Conservation (phyloP, 306 rosid genomes). For the Fragaria nilgerrensis region DNA sequence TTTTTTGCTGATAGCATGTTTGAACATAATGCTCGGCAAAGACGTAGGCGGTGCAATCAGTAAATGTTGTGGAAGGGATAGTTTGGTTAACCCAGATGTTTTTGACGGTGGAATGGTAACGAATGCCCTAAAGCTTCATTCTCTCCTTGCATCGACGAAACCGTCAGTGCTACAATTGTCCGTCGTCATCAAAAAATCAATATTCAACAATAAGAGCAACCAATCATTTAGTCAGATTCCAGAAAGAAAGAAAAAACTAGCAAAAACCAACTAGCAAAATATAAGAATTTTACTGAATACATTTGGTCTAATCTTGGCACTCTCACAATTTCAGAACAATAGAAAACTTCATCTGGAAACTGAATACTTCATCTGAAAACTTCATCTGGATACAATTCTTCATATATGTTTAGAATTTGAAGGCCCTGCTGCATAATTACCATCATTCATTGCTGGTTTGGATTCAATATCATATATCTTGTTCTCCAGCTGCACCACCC, state of each 20-base stretch:
- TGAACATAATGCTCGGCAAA: neutral
- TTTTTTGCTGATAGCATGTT: neutral
- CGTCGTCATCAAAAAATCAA: neutral
- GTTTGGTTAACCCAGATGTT: neutral
- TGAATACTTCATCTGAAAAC: too few relatives aligned
- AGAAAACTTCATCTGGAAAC: neutral
- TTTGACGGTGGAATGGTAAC: neutral
- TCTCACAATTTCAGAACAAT: conserved; percentile 4
- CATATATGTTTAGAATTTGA: neutral
- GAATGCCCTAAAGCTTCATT: neutral
- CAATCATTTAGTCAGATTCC: neutral
- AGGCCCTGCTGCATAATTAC: neutral
- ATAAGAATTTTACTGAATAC: neutral
- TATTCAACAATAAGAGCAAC: neutral
- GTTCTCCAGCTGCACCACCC: conserved; percentile 23
- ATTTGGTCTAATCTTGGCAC: neutral
- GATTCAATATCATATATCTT: conserved; percentile 12
- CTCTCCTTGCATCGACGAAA: neutral
- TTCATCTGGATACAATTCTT: neutral
- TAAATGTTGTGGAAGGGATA: neutral
- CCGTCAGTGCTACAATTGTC: neutral
- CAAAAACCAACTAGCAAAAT: neutral
- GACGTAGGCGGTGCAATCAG: neutral
- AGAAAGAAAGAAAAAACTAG: neutral
- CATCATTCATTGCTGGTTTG: neutral